These are phyloP conservation scores for Gossypium australe DNA, from an alignment of 345 rosid species.

Conservation along the genomic window DNA sequence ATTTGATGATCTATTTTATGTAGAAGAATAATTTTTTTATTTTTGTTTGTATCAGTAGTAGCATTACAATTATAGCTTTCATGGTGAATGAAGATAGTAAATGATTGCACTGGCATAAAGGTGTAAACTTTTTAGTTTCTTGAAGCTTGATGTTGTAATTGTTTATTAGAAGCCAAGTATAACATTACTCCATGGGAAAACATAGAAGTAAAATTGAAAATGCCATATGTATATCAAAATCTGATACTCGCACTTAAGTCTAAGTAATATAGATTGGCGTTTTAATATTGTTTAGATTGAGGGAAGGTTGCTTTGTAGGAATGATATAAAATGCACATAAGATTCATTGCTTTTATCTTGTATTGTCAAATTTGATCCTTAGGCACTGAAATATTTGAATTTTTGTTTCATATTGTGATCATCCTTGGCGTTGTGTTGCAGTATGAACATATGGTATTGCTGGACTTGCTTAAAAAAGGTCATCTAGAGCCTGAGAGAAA, in stretches of 20 bases:
- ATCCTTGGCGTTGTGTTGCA: slow-evolving; percentile 20
- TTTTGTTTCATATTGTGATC: neutral
- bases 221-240: neutral
- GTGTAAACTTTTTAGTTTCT: neutral
- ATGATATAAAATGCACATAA: neutral
- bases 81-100: neutral
- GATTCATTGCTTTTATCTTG: neutral
- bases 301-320: neutral
- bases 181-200: neutral
- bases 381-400: neutral
- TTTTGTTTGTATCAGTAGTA: too few species aligned
- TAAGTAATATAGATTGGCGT: neutral
- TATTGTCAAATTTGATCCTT: neutral
- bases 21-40: neutral
- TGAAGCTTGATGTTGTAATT: neutral
- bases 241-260: neutral
- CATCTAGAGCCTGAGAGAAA: slow-evolving; percentile 69
- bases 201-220: neutral
- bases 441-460: slow-evolving; percentile 74
- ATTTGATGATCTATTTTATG: neutral
- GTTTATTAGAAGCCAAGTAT: neutral
- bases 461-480: slow-evolving; percentile 82
- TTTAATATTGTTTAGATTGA: neutral
- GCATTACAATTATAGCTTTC: neutral
- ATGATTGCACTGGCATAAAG: neutral